These are phyloP conservation scores for Tolypocladium tundrense DNA, from an alignment of 2,329 filamentous ascomycete genomes.

Conservation along the genomic window DNA sequence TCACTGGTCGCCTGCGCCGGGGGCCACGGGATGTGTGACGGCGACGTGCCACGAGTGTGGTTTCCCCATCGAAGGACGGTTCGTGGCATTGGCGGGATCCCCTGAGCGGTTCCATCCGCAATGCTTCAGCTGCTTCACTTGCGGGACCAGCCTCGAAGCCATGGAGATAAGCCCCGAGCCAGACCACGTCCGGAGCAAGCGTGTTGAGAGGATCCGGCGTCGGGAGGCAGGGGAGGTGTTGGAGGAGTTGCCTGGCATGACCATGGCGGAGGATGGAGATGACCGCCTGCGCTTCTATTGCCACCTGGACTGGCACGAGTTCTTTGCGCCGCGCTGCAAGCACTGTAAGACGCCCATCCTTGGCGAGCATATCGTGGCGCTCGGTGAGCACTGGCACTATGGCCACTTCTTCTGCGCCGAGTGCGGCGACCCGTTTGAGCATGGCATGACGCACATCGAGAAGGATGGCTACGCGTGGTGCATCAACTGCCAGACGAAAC, in stretches of 20 bases:
- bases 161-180: constrained; percentile 96
- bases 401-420: constrained; percentile 99
- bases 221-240: constrained; percentile 49
- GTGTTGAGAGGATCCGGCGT: constrained; percentile 61
- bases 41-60: constrained; percentile 78
- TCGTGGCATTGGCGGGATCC: constrained; percentile 70
- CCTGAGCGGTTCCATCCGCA: constrained; percentile 77
- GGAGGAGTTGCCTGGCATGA: constrained; percentile 52
- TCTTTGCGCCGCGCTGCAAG: constrained; percentile 86
- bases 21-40: constrained; percentile 39
- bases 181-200: constrained; percentile 55
- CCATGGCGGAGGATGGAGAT: constrained; percentile 62
- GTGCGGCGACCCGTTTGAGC: constrained; percentile 88
- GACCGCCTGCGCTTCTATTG: constrained; percentile 79
- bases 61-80: constrained; percentile 77
- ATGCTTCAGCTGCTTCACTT: constrained; percentile 85
- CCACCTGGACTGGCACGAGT: constrained; percentile 96
- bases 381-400: constrained; percentile 91
- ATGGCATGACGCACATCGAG: constrained; percentile 65
- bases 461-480: constrained; percentile 99
- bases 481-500: constrained; percentile 80
- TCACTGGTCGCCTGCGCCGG: constrained; percentile 51
- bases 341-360: constrained; percentile 95
- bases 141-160: constrained; percentile 79
- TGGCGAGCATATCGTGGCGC: constrained; percentile 86